Evolutionary conservation across 2,329 filamentous ascomycete genomes (phyloP).

Genomic region (Colletotrichum camelliae): DNA sequence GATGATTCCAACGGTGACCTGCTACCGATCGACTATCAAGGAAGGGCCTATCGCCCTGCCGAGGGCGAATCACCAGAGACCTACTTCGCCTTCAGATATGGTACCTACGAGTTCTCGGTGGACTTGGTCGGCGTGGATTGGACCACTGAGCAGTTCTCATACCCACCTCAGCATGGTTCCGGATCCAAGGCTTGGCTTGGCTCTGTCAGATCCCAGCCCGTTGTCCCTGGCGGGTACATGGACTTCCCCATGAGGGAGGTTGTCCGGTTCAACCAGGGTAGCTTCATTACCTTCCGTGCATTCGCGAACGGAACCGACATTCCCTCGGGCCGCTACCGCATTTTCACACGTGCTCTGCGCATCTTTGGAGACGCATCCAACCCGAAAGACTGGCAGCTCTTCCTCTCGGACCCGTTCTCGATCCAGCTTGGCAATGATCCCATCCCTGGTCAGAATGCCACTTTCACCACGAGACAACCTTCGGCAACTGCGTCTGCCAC

Average conservation of each 20-base stretch:
- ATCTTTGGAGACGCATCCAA: constrained; percentile 54
- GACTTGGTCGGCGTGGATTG: constrained; percentile 24
- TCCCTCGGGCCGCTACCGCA: constrained; percentile 17
- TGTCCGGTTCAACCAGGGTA: constrained; percentile 14
- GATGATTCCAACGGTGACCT: constrained; percentile 16
- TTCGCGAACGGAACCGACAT: constrained; percentile 21
- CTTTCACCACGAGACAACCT: not conserved
- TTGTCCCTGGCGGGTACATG: not conserved
- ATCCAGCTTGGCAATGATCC: constrained; percentile 22
- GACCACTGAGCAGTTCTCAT: constrained; percentile 16
- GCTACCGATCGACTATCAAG: constrained; percentile 22
- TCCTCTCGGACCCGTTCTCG: constrained; percentile 35
- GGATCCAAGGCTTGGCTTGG: constrained; percentile 18
- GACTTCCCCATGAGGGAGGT: constrained; percentile 13
- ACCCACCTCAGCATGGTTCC: constrained; percentile 12
- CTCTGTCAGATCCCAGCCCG: constrained; percentile 1
- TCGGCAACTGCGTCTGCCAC: not conserved
- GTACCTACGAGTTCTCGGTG: constrained; percentile 25
- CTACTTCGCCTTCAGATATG: constrained; percentile 25
- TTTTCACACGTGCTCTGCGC: constrained; percentile 49
- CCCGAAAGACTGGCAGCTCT: constrained; percentile 50
- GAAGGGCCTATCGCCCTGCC: constrained; percentile 13
- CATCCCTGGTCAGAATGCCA: not conserved
- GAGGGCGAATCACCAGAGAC: constrained; percentile 22
- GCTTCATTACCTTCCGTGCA: constrained; percentile 19